Conservation (phyloP, 805 yeast species). For the Candida nitratophila region DNA sequence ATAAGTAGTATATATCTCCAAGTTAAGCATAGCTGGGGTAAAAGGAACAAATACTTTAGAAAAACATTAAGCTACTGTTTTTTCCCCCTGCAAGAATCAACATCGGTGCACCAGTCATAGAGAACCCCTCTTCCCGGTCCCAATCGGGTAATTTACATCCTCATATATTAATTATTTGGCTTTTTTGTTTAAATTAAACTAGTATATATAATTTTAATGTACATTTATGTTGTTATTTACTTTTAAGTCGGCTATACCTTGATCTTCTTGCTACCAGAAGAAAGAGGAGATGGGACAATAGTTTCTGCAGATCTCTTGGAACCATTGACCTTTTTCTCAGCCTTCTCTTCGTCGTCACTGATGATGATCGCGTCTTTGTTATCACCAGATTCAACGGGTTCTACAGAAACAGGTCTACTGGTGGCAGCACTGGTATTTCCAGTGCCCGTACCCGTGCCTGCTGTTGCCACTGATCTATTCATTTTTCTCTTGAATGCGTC, state of each 20-base stretch:
- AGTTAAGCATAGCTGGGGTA: not conserved
- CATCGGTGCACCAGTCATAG: too few species aligned
- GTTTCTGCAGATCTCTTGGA: not conserved
- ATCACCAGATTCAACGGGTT: conserved; percentile 8
- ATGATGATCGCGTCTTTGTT: not conserved
- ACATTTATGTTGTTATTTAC: too few species aligned
- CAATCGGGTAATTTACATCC: too few species aligned
- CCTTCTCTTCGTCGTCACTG: not conserved
- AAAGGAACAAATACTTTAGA: not conserved
- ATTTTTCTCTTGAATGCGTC: conserved; percentile 44
- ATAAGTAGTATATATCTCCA: not conserved
- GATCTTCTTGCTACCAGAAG: not conserved
- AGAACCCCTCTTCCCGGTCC: too few species aligned
- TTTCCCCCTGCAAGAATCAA: not conserved
- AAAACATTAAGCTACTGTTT: not conserved
- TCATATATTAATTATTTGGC: too few species aligned
- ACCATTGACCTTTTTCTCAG: too few species aligned
- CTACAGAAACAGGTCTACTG: conserved; percentile 28
- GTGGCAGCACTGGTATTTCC: conserved; percentile 5
- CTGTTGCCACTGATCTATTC: conserved; percentile 8
- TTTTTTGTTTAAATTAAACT: too few species aligned
- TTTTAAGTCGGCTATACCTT: not conserved
- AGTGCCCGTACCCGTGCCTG: not conserved
- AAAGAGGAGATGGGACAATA: not conserved
- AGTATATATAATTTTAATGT: too few species aligned